Evolutionary conservation across 78 protist species (phyloP).

Genomic region (Ministeria vibrans): DNA sequence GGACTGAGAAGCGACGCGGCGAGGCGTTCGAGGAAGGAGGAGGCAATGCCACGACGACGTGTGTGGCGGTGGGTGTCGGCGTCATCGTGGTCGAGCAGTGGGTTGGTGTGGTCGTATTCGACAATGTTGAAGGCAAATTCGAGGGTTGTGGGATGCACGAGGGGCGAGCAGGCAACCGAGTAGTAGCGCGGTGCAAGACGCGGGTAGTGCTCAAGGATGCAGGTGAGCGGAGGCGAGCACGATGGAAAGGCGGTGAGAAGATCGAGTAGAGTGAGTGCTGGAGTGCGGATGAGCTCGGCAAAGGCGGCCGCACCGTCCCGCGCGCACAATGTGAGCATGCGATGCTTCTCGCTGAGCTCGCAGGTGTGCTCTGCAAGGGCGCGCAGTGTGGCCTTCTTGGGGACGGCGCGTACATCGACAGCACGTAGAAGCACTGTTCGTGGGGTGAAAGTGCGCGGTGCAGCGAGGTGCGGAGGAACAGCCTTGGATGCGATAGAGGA

Average conservation of each 20-base stretch:
- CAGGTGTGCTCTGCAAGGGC: constrained; percentile 2
- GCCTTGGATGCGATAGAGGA: no score
- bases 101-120: neutral
- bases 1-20: neutral
- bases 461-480: no score
- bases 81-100: neutral
- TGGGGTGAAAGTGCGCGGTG: no score
- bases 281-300: neutral
- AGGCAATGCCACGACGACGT: neutral
- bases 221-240: constrained; percentile 12
- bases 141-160: neutral
- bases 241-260: constrained; percentile 14
- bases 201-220: neutral
- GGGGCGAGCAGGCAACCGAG: constrained; percentile 10
- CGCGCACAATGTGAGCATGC: neutral
- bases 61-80: no score
- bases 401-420: constrained; percentile 11
- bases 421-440: no score
- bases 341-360: neutral
- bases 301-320: constrained; percentile 4
- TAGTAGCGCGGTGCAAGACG: constrained; percentile 32
- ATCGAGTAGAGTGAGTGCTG: neutral
- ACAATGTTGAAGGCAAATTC: constrained; percentile 33
- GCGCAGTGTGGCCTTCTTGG: constrained; percentile 19
- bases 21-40: neutral